phyloP scores from a whole-genome alignment of 2,329 filamentous ascomycete species.

The Penicillium sp. region DNA sequence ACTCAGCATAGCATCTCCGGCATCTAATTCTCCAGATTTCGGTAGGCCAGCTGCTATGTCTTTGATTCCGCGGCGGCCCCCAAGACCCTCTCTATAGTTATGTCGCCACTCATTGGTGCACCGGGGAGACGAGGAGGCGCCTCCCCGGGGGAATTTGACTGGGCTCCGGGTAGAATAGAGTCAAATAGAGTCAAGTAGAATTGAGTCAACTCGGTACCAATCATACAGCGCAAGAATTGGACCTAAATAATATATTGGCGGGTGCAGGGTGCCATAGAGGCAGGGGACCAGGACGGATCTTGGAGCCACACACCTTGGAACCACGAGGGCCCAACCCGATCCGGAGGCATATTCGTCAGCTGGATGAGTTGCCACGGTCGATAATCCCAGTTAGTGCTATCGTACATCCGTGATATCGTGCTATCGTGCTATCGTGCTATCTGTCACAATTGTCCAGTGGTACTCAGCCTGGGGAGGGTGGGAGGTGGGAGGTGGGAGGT shows the following conservation, averaged over 20 bases:
- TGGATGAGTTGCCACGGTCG: not conserved
- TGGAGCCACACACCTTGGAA: not conserved
- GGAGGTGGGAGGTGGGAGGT: constrained; percentile 6
- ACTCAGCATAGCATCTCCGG: constrained; percentile 7
- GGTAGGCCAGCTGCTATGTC: not conserved
- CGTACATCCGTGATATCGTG: too few relatives aligned
- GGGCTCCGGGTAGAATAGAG: not conserved
- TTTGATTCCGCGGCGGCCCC: too few relatives aligned
- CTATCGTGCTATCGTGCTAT: too few relatives aligned
- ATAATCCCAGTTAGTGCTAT: not conserved
- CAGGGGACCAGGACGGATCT: not conserved
- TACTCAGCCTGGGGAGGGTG: not conserved
- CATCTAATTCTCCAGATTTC: constrained; percentile 1
- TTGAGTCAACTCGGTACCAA: too few relatives aligned
- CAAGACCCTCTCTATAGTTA: too few relatives aligned
- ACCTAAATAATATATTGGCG: too few relatives aligned
- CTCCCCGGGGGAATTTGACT: not conserved
- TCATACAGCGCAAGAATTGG: too few relatives aligned
- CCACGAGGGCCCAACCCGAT: not conserved
- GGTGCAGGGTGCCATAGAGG: not conserved
- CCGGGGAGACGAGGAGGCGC: not conserved
- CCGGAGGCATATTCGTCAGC: not conserved
- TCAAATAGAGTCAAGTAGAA: too few relatives aligned
- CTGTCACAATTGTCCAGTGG: too few relatives aligned
- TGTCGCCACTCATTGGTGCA: not conserved